Evolutionary conservation across 1,284 basidiomycete genomes (phyloP), one percentile per base, ranked within the genome.

Genomic region (Microbotryum violaceum): DNA sequence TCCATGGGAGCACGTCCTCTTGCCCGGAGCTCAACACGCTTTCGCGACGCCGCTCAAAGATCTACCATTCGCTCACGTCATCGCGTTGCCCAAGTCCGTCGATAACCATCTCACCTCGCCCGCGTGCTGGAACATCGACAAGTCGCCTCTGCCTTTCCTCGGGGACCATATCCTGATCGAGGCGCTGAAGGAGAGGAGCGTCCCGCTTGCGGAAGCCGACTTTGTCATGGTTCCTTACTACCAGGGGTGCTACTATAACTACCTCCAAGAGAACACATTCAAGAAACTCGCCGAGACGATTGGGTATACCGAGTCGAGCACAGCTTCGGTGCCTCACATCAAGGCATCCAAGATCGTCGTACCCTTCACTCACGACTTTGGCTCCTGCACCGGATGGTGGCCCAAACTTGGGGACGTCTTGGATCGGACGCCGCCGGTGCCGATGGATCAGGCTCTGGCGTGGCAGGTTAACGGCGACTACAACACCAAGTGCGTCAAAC

Each of bases 311-410:
- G 69, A 70, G 50, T 57, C 58, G 6, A 58, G 67, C 58, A 64
- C 71, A 54, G 65, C 70, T 37, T 62, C 73, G 4, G 56, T 69
- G 0, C 55, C 63, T 2, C 59, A 71, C 33, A 61, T 74, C 44
- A 64, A 69, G 4, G 71, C 71, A 27, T 66, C 70, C 9, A 69
- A 73, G 27, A 67, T 76, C 42, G 70, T 74, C 4, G 57, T 78
- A 18, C 74, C 76, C 12, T 70, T 78, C 65, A 78, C 77, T 31
- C 77, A 78, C 70, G 78, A 79, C 69, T 79, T 76, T 75, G 78
- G 78, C 18, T 69, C 63, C 27, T 68, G 67, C 61, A 70, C 67
- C 2, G 67, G 68, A 4, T 70, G 66, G 62, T 68, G 69, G 69
- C 63, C 66, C 8, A 58, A 58, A 25, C 63, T 70, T n/a, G 70